phyloP scores from a whole-genome alignment of 2,329 filamentous ascomycete genomes.

The Aspergillus versicolor region DNA sequence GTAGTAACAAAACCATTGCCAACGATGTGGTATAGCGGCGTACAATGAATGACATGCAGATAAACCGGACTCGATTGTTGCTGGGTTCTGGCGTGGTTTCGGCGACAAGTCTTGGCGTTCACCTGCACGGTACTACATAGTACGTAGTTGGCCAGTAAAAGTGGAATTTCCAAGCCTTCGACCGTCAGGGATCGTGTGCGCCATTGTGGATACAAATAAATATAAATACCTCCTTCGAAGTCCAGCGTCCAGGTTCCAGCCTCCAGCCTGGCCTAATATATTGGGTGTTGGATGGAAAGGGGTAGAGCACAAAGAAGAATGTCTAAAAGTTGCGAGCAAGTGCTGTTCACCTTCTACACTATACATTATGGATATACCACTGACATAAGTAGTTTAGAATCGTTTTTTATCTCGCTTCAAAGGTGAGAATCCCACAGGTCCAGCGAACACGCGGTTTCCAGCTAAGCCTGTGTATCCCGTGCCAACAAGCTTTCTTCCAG shows the following conservation, averaged over 20 bases:
- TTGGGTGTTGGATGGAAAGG: not conserved
- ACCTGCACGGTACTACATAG: too few relatives aligned
- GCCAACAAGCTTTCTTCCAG: slow-evolving; percentile 28
- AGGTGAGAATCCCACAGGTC: slow-evolving; percentile 65
- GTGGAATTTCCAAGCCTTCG: too few relatives aligned
- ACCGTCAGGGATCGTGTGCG: too few relatives aligned
- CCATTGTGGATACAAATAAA: too few relatives aligned
- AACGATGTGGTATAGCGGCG: not conserved
- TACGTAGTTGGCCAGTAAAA: too few relatives aligned
- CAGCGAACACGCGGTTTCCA: slow-evolving; percentile 38
- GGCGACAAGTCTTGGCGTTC: too few relatives aligned
- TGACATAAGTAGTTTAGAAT: not conserved
- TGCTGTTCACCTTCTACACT: not conserved
- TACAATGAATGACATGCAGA: too few relatives aligned
- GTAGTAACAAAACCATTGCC: not conserved
- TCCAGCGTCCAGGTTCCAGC: too few relatives aligned
- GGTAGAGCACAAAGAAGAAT: not conserved
- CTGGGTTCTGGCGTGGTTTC: too few relatives aligned
- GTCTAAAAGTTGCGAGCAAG: not conserved
- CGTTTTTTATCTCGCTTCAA: slow-evolving; percentile 66
- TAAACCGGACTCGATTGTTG: too few relatives aligned
- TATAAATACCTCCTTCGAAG: too few relatives aligned
- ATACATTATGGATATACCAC: not conserved
- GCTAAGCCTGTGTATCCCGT: slow-evolving; percentile 16
- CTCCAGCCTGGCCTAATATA: too few relatives aligned